Percentiles rank a stretch among this genome's conserved stretches.
phyloP scores from a whole-genome alignment of 768 basidiomycete genomes.

The Leccinum pellstonianum region DNA sequence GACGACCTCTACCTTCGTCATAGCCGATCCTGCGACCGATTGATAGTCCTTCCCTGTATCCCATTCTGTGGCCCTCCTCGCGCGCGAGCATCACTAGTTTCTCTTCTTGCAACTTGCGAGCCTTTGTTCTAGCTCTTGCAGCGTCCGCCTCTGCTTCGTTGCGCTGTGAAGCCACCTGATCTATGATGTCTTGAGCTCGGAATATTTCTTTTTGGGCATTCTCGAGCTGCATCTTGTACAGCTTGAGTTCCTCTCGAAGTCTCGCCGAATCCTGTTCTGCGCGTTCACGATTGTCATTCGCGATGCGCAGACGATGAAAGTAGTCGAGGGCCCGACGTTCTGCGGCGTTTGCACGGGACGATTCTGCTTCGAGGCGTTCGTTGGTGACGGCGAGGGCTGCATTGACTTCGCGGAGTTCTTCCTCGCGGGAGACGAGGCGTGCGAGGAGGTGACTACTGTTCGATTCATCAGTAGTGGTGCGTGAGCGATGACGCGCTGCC shows the following conservation, averaged over 20 bases:
- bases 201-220: constrained; percentile 45
- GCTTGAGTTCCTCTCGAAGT: constrained; percentile 41
- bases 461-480: constrained; percentile 28
- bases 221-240: constrained; percentile 46
- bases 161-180: constrained; percentile 41
- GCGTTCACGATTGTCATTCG: constrained; percentile 38
- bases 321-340: constrained; percentile 48
- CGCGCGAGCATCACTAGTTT: constrained; percentile 40
- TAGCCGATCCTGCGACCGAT: constrained; percentile 31
- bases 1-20: constrained; percentile 27
- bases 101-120: constrained; percentile 43
- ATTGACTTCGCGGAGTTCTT: constrained; percentile 34
- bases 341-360: constrained; percentile 43
- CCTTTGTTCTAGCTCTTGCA: constrained; percentile 43
- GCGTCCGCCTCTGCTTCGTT: constrained; percentile 47
- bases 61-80: constrained; percentile 43
- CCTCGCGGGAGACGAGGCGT: constrained; percentile 29
- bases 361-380: constrained; percentile 41
- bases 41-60: constrained; percentile 42
- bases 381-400: constrained; percentile 24
- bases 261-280: constrained; percentile 40
- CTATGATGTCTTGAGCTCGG: constrained; percentile 42
- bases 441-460: constrained; percentile 32
- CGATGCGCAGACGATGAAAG: constrained; percentile 40
- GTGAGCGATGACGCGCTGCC: constrained; percentile 27